Base-by-base conservation (phyloP, 371 early-diverging fungal genomes). In the Blakeslea trispora region DNA sequence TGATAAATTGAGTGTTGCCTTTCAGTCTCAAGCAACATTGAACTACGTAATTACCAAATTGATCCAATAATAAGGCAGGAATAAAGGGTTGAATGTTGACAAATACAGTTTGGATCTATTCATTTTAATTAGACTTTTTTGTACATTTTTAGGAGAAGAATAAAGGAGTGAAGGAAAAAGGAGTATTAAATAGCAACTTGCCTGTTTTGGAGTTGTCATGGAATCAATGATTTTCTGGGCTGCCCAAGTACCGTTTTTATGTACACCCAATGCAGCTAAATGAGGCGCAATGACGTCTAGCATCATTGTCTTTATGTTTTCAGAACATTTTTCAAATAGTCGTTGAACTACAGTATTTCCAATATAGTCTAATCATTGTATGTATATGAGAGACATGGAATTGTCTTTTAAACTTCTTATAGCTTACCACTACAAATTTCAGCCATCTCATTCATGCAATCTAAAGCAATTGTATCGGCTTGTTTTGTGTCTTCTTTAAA, bases 181-280 rank as follows among this genome's bases (percentile, higher is more conserved):
- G 18, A 18, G 14, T 43, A 31, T 14, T 21, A 42, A n/a, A 10
- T 31, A 11, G 31, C 18, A 7, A 28, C 60, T 65, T 52, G 86
- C 83, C 69, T 90, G 85, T 13, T 71, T 67, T 8, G 82, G 56
- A 6, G 86, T 79, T 32, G 74, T 77, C 6, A 87, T 84, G 3
- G 75, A 78, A 57, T 94, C 93, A 41, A 94, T 91, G 45, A 93
- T 85, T 64, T 90, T 91, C 63, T 94, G 94, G 35, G 92, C 85
- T 0, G 90, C 93, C 94, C 94, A 94, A 0, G 94, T 94, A 23
- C 94, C 94, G 61, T 94, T 92, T 73, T 95, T 95, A 49, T 93
- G 94, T 35, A 91, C 79, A 39, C 93, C 89, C 41, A 93, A 83
- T 6, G 91, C 68, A 15, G 93, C 88, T 57, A 93, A 68, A 63